phyloP scores from a whole-genome alignment of 2,329 filamentous ascomycete genomes.

The Delphinella strobiligena region DNA sequence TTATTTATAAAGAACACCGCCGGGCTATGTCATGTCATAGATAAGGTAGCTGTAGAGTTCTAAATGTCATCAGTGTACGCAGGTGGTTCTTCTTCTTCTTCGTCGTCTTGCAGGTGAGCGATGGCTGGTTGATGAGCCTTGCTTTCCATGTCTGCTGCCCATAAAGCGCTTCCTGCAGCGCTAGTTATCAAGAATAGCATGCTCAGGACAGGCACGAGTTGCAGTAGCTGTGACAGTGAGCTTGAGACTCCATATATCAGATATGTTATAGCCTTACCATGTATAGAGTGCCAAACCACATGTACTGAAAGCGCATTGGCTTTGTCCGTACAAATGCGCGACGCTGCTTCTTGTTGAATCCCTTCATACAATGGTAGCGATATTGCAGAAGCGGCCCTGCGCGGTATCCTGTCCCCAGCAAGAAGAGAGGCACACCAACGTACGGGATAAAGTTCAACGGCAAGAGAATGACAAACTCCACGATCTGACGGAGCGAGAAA shows the following conservation, averaged over 20 bases:
- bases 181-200: slow-evolving; percentile 90
- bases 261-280: no score
- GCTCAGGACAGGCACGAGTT: slow-evolving; percentile 81
- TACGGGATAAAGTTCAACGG: slow-evolving; percentile 79
- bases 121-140: slow-evolving; percentile 4
- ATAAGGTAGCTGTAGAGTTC: slow-evolving; percentile 3
- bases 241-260: no score
- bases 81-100: slow-evolving; percentile 14
- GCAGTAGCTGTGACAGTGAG: slow-evolving; percentile 32
- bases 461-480: slow-evolving; percentile 58
- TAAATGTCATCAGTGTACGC: slow-evolving; percentile 20
- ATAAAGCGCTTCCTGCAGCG: slow-evolving; percentile 72
- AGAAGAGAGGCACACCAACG: slow-evolving; percentile 71
- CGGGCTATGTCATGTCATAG: background rate
- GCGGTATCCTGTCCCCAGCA: slow-evolving; percentile 76
- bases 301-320: slow-evolving; percentile 65
- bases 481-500: slow-evolving; percentile 81
- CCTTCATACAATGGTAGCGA: slow-evolving; percentile 74
- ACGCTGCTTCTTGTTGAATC: slow-evolving; percentile 60
- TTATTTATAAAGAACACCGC: background rate
- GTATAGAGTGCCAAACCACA: slow-evolving; percentile 83
- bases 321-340: slow-evolving; percentile 54
- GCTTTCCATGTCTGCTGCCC: slow-evolving; percentile 69
- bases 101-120: slow-evolving; percentile 9
- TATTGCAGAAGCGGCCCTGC: slow-evolving; percentile 84